Conservation (phyloP, 805 yeast genomes). For the Saturnispora halmiae region DNA sequence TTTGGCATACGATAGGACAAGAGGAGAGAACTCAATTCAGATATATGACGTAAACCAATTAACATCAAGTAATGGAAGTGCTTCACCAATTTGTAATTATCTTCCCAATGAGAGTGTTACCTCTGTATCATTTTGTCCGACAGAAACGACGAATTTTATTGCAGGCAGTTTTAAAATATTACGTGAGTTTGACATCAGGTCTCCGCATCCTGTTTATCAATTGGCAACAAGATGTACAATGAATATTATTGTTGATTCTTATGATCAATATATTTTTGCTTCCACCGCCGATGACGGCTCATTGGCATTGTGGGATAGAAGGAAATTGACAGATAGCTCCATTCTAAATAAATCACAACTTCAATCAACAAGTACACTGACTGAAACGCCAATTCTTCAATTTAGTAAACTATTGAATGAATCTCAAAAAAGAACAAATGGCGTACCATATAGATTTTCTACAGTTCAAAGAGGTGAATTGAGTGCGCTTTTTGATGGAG, state of each 20-base stretch:
- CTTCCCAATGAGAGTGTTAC: slow-evolving; percentile 68
- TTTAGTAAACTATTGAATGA: slow-evolving; percentile 57
- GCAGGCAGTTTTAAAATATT: slow-evolving; percentile 72
- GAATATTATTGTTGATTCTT: slow-evolving; percentile 62
- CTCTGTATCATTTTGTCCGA: slow-evolving; percentile 58
- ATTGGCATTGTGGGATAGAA: slow-evolving; percentile 71
- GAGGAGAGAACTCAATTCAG: slow-evolving; percentile 67
- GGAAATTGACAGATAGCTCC: slow-evolving; percentile 37
- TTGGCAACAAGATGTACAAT: slow-evolving; percentile 66
- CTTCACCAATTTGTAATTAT: slow-evolving; percentile 43
- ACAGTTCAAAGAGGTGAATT: slow-evolving; percentile 60
- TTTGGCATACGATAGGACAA: slow-evolving; percentile 68
- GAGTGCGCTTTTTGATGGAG: slow-evolving; percentile 72
- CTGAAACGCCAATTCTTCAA: slow-evolving; percentile 45
- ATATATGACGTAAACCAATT: slow-evolving; percentile 54
- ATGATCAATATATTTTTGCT: slow-evolving; percentile 56
- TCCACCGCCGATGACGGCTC: slow-evolving; percentile 80
- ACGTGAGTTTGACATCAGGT: slow-evolving; percentile 68
- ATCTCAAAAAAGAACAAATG: slow-evolving; percentile 45
- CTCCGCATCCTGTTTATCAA: slow-evolving; percentile 57
- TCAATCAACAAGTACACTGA: slow-evolving; percentile 18
- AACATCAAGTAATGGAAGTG: slow-evolving; percentile 34
- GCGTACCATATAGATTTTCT: slow-evolving; percentile 63
- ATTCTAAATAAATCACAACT: slow-evolving; percentile 7
- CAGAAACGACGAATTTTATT: slow-evolving; percentile 43